These are phyloP conservation scores for Phylloporus sp. DNA, from an alignment of 768 basidiomycete species.

Conservation along the genomic window DNA sequence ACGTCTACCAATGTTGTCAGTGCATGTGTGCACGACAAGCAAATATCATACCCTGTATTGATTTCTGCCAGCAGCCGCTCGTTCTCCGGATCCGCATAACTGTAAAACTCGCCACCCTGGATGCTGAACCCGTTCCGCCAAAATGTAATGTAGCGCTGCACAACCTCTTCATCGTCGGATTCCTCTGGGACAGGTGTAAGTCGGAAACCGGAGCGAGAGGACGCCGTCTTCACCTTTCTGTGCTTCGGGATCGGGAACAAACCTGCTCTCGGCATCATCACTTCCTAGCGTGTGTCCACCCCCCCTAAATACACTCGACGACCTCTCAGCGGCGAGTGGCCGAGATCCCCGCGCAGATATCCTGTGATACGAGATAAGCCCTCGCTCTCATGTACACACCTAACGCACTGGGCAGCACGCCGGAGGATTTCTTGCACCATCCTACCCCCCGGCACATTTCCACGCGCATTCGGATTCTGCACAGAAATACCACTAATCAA, in stretches of 20 bases:
- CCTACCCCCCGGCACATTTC: conserved; percentile 48
- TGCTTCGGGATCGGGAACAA: conserved; percentile 68
- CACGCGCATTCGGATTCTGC: conserved; percentile 67
- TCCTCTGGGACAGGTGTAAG: background rate
- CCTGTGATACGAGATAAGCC: conserved; percentile 12
- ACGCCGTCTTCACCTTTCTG: conserved; percentile 19
- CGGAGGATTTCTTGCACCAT: conserved; percentile 71
- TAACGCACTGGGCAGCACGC: conserved; percentile 72
- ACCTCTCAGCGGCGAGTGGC: conserved; percentile 11
- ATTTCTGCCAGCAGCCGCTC: conserved; percentile 69
- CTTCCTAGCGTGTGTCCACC: conserved; percentile 84
- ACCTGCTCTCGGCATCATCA: conserved; percentile 80
- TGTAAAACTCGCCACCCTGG: conserved; percentile 81
- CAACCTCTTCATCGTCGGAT: conserved; percentile 51
- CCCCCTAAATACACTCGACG: conserved; percentile 51
- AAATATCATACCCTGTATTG: conserved; percentile 63
- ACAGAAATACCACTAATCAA: conserved; percentile 75
- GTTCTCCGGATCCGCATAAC: conserved; percentile 77
- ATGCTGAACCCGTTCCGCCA: conserved; percentile 94
- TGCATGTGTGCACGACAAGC: background rate
- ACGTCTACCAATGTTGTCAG: conserved; percentile 40
- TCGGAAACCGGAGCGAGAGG: background rate
- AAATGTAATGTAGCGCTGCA: conserved; percentile 75
- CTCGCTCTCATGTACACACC: background rate
- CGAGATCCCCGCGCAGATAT: conserved; percentile 18